A percentile compares a stretch with the other conserved stretches of the same genome.
Conservation (phyloP, 306 rosid genomes). For the Morella rubra region DNA sequence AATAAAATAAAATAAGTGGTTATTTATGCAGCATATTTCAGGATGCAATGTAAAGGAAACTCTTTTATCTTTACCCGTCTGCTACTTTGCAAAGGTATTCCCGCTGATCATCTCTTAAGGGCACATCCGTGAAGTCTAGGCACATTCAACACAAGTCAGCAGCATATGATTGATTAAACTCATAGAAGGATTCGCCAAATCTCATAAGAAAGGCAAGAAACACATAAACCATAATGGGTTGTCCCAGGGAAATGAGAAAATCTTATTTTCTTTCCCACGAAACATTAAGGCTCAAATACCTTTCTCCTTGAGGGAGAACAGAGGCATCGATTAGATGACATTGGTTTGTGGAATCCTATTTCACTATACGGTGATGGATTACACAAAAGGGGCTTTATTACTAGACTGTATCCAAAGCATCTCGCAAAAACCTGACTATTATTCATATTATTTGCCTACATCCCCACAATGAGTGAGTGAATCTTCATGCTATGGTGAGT, state of each 20-base stretch:
- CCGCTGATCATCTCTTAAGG: constrained; percentile 90
- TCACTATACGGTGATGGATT: not conserved
- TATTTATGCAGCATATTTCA: not conserved
- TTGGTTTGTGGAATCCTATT: not conserved
- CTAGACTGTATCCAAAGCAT: not conserved
- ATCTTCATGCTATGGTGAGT: no score
- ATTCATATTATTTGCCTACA: not conserved
- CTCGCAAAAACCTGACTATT: not conserved
- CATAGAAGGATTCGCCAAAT: not conserved
- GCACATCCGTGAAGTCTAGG: constrained; percentile 94
- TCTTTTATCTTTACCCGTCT: not conserved
- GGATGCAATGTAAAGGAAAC: not conserved
- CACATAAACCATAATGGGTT: not conserved
- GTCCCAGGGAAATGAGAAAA: not conserved
- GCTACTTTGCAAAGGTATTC: constrained; percentile 80
- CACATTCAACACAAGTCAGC: constrained; percentile 21
- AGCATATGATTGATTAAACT: constrained; percentile 15
- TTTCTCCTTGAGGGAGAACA: no score
- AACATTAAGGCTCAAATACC: not conserved
- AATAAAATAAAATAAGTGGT: no score
- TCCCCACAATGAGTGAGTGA: not conserved
- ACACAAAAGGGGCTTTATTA: not conserved
- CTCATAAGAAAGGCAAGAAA: not conserved
- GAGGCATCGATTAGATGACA: no score
- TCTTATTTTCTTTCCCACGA: not conserved